phyloP scores from a whole-genome alignment of 2,329 filamentous ascomycete species.

The Xylaria sp. region DNA sequence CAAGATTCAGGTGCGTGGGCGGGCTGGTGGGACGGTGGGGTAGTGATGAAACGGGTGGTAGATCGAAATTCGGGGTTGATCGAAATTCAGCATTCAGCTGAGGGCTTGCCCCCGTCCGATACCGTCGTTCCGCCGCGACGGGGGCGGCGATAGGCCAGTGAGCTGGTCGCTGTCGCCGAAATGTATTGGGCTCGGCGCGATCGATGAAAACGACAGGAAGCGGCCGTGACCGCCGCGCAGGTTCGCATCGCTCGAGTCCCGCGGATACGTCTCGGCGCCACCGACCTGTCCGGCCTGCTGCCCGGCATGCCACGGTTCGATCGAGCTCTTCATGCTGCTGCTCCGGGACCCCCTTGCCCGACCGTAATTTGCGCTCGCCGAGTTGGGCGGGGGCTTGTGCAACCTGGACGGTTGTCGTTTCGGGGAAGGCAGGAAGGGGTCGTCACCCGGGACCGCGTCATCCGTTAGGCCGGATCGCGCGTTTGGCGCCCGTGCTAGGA shows the following conservation, averaged over 20 bases:
- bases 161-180: conserved; percentile 49
- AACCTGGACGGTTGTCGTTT: conserved; percentile 58
- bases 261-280: conserved; percentile 40
- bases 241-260: conserved; percentile 39
- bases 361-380: conserved; percentile 29
- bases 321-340: conserved; percentile 47
- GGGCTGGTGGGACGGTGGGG: conserved; percentile 5
- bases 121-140: conserved; percentile 45
- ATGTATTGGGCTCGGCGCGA: conserved; percentile 49
- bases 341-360: conserved; percentile 52
- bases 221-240: conserved; percentile 41
- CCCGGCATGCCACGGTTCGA: conserved; percentile 47
- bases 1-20: conserved; percentile 7
- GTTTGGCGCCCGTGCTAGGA: conserved; percentile 63
- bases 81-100: no score
- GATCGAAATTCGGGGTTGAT: no score
- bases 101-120: conserved; percentile 58
- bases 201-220: conserved; percentile 48
- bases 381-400: conserved; percentile 49
- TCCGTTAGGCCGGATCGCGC: conserved; percentile 65
- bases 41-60: conserved; percentile 9
- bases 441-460: conserved; percentile 61
- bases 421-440: conserved; percentile 57
- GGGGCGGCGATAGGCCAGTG: conserved; percentile 53
- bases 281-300: no score